Evolutionary conservation across 345 rosid species (phyloP).

Genomic region (Anastatica hierochuntica): DNA sequence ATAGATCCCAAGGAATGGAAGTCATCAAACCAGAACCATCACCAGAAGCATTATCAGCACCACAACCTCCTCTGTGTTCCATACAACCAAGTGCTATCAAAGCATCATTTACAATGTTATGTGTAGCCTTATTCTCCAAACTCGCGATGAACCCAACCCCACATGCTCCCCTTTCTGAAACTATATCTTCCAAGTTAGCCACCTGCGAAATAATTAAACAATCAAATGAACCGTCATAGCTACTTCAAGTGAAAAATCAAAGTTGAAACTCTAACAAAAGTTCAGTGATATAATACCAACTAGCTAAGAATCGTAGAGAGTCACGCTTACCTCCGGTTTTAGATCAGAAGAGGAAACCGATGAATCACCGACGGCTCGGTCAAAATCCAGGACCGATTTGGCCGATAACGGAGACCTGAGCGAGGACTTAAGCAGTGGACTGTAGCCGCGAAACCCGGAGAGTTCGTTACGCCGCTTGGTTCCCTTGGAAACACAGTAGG

Average conservation of each 20-base stretch:
- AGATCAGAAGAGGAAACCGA: slow-evolving; percentile 13
- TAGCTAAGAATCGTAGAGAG: not conserved
- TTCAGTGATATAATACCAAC: not conserved
- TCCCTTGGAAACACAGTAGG: slow-evolving; percentile 37
- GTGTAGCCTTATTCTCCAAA: slow-evolving; percentile 78
- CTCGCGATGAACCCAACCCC: slow-evolving; percentile 97
- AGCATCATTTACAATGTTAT: slow-evolving; percentile 65
- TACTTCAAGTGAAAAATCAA: not conserved
- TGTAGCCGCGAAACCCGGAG: slow-evolving; percentile 21
- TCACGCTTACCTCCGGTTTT: slow-evolving; percentile 22
- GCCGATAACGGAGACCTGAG: slow-evolving; percentile 25
- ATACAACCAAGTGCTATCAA: slow-evolving; percentile 90
- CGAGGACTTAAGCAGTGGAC: slow-evolving; percentile 29
- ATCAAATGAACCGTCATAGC: not conserved
- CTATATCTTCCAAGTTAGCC: slow-evolving; percentile 76
- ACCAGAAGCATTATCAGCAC: slow-evolving; percentile 95
- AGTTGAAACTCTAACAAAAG: not conserved
- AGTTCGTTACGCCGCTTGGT: slow-evolving; percentile 32
- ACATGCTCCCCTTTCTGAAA: slow-evolving; percentile 90
- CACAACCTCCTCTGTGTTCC: slow-evolving; percentile 99
- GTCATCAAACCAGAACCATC: slow-evolving; percentile 98
- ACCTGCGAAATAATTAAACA: slow-evolving; percentile 37
- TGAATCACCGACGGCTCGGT: slow-evolving; percentile 35
- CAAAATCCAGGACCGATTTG: slow-evolving; percentile 35
- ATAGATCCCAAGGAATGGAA: slow-evolving; percentile 91